Conservation (phyloP, 169 alveolate genomes). For the Eimeria acervulina region DNA sequence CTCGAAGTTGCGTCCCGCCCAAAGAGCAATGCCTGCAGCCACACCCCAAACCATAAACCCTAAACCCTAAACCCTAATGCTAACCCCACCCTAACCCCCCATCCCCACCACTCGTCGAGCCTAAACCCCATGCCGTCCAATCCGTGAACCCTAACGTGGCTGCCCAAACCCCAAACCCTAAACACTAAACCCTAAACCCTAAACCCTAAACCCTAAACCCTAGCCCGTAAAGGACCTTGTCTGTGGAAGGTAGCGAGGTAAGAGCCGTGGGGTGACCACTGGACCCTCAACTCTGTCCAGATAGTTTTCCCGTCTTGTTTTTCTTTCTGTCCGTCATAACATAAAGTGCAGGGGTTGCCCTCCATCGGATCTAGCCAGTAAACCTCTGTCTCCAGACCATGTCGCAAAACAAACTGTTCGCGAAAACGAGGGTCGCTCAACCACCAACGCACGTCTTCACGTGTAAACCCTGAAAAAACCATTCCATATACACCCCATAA, state of each 20-base stretch:
- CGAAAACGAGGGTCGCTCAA: constrained; percentile 90
- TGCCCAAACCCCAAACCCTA: background rate
- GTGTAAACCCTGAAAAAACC: constrained; percentile 89
- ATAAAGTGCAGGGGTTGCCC: constrained; percentile 90
- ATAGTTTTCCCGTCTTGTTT: constrained; percentile 92
- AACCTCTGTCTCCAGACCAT: constrained; percentile 93
- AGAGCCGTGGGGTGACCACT: constrained; percentile 96
- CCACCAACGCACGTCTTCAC: constrained; percentile 94
- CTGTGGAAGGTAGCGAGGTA: constrained; percentile 94
- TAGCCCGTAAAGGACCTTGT: constrained; percentile 87
- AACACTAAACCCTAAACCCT: background rate
- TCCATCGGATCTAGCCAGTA: constrained; percentile 94
- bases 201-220: constrained; percentile 49
- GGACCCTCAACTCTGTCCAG: constrained; percentile 94
- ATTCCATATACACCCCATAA: background rate
- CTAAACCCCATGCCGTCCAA: background rate
- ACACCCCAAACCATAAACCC: background rate
- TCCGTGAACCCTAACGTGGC: background rate
- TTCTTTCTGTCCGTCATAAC: constrained; percentile 92
- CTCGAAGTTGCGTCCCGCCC: constrained; percentile 94
- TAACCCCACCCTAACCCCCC: background rate
- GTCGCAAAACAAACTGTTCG: constrained; percentile 94
- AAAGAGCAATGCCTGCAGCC: constrained; percentile 90
- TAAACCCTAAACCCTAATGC: background rate
- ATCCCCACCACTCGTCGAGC: background rate